Evolutionary conservation across 2,329 filamentous ascomycete species (phyloP), one percentile per base, ranked within the genome.

Genomic region (Paracoccidioides lutzii): DNA sequence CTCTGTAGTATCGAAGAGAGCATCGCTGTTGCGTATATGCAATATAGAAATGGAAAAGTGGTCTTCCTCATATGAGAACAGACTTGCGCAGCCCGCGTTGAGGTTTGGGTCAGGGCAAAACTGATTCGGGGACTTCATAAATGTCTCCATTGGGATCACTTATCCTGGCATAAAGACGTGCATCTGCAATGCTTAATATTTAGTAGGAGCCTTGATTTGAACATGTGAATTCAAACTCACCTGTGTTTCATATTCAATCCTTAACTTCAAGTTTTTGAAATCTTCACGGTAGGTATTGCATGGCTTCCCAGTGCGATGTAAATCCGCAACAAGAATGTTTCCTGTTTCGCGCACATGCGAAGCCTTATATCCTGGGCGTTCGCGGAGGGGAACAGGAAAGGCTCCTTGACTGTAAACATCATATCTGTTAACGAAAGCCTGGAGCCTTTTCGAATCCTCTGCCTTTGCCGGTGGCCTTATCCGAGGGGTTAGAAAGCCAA

Each of bases 121-220:
- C 78, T 1, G 76, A 76, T 40, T 83, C 80, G 14, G 84, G 84
- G 1, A 88, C 77, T 65, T 88, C 83, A 63, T 84, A 88, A 42
- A 83, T 81, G 33, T 80, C 76, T 59, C 81, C 76, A 6, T 69
- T 78, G 2, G 77, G 75, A 67, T 88, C 85, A 60, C 81, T 79
- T 55, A 87, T 85, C 63, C 83, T 78, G 66, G 87, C 80, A 61
- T 87, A 84, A 6, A 88, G 75, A 6, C 84, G 81, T 28, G 76
- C 73, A 41, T 78, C 81, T 81, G 57, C 37, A 45, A 55, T 10
- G n/a, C 43, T 54, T 57, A 15, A 22, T 5, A 28, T 8, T 56
- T 52, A 54, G 12, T 37, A 45, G 30, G n/a, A 40, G 42, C 10
- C 1, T 22, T 40, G n/a, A 41, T 51, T 14, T 4, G 30, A 14